Evolutionary conservation across 2,329 filamentous ascomycete species (phyloP).

Genomic region (Calonectria honghensis): DNA sequence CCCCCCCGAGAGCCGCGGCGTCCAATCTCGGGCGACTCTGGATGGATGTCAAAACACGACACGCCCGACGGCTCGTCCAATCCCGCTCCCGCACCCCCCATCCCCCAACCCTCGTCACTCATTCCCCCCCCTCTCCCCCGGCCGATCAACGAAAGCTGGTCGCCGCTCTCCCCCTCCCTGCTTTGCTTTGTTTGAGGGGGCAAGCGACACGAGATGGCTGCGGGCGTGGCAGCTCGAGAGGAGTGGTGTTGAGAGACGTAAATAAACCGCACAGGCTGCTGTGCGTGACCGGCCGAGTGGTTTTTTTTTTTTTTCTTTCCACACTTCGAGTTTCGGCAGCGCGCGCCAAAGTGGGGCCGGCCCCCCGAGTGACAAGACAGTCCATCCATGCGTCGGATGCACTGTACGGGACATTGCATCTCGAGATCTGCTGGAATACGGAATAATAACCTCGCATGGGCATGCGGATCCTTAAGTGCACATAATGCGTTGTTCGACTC

Average conservation of each 20-base stretch:
- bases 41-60: constrained; percentile 28
- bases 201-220: background rate
- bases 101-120: constrained; percentile 2
- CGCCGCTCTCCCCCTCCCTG: constrained; percentile 15
- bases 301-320: background rate
- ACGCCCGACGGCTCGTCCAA: constrained; percentile 20
- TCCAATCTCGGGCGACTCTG: constrained; percentile 26
- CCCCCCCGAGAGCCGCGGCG: constrained; percentile 22
- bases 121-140: constrained; percentile 9
- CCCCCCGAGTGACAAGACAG: constrained; percentile 35
- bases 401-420: constrained; percentile 34
- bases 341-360: constrained; percentile 39
- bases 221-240: background rate
- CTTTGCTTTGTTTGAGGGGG: background rate
- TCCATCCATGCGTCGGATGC: constrained; percentile 18
- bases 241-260: background rate
- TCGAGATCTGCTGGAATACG: constrained; percentile 17
- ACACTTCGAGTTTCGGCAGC: constrained; percentile 29
- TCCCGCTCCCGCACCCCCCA: constrained; percentile 20
- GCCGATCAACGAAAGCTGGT: constrained; percentile 15
- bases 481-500: no score
- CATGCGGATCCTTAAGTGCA: background rate
- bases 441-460: background rate
- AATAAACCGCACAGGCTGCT: background rate
- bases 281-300: background rate